Evolutionary conservation across 2,329 filamentous ascomycete genomes (phyloP).

Genomic region (Hypoxylon sp.): DNA sequence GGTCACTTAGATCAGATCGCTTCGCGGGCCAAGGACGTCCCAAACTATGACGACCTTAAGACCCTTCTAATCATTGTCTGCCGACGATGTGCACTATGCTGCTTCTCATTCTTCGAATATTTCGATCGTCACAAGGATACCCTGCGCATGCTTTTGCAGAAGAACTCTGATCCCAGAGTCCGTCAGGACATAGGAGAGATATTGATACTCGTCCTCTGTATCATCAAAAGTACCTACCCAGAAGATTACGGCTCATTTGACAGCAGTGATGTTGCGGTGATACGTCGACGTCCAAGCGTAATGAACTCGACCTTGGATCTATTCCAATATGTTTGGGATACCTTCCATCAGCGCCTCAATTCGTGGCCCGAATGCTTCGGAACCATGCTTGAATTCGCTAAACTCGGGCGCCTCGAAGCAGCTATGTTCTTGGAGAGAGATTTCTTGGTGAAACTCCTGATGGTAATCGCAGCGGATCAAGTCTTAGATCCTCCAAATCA

Average conservation of each 20-base stretch:
- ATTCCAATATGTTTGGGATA: slow-evolving; percentile 71
- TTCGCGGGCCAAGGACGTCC: slow-evolving; percentile 77
- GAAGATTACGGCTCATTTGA: slow-evolving; percentile 61
- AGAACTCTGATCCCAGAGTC: slow-evolving; percentile 69
- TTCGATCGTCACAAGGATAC: slow-evolving; percentile 68
- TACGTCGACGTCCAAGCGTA: slow-evolving; percentile 51
- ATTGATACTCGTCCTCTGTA: slow-evolving; percentile 67
- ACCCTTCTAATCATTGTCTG: slow-evolving; percentile 65
- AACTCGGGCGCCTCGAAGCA: slow-evolving; percentile 71
- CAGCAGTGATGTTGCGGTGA: slow-evolving; percentile 51
- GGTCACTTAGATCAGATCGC: slow-evolving; percentile 83
- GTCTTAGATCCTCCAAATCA: slow-evolving; percentile 66
- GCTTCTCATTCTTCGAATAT: slow-evolving; percentile 73
- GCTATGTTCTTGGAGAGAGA: slow-evolving; percentile 71
- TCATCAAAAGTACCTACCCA: slow-evolving; percentile 65
- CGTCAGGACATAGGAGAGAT: slow-evolving; percentile 67
- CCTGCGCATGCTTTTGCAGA: slow-evolving; percentile 76
- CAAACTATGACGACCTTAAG: slow-evolving; percentile 72
- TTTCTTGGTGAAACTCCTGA: slow-evolving; percentile 71
- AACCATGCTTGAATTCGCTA: slow-evolving; percentile 76
- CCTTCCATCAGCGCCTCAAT: slow-evolving; percentile 72
- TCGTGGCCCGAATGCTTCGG: slow-evolving; percentile 85
- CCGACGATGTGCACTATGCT: slow-evolving; percentile 67
- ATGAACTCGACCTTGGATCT: slow-evolving; percentile 61
- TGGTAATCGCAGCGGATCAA: slow-evolving; percentile 73